Evolutionary conservation across 2,329 filamentous ascomycete genomes (phyloP).

Genomic region (Fusarium albosuccineum): DNA sequence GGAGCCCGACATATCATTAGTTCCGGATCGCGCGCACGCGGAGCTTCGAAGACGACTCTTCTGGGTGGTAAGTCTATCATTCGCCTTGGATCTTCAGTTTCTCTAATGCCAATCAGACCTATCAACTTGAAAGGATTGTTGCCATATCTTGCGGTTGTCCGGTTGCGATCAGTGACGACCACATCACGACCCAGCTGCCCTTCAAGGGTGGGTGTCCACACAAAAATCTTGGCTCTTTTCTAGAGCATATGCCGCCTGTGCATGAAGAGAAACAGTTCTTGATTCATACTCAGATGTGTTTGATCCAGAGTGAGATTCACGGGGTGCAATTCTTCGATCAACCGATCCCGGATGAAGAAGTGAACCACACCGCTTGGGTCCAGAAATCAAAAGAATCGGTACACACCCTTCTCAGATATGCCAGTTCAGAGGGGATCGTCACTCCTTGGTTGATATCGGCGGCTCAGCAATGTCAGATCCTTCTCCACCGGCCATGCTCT

Average conservation of each 20-base stretch:
- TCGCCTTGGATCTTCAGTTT: too few relatives aligned
- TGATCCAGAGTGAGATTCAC: not conserved
- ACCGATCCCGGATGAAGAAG: not conserved
- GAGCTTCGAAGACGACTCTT: not conserved
- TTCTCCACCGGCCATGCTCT: conserved; percentile 29
- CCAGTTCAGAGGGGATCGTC: too few relatives aligned
- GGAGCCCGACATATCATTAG: conserved; percentile 17
- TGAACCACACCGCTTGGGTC: conserved; percentile 8
- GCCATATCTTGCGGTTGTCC: not conserved
- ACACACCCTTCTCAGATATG: too few relatives aligned
- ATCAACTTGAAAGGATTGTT: conserved; percentile 1
- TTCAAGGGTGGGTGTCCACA: not conserved
- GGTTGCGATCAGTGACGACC: not conserved
- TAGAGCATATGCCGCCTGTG: not conserved
- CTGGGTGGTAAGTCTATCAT: not conserved
- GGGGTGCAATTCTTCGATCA: conserved; percentile 2
- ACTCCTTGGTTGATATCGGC: conserved; percentile 4
- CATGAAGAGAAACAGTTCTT: not conserved
- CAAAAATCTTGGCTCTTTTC: not conserved
- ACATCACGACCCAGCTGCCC: not conserved
- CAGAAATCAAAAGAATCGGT: not conserved
- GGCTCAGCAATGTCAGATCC: conserved; percentile 22
- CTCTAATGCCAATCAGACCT: not conserved
- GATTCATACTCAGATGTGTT: not conserved
- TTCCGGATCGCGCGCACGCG: not conserved